A percentile compares a stretch with the other conserved stretches of the same genome.
Conservation (phyloP, 345 rosid species). For the Euphorbia peplus region DNA sequence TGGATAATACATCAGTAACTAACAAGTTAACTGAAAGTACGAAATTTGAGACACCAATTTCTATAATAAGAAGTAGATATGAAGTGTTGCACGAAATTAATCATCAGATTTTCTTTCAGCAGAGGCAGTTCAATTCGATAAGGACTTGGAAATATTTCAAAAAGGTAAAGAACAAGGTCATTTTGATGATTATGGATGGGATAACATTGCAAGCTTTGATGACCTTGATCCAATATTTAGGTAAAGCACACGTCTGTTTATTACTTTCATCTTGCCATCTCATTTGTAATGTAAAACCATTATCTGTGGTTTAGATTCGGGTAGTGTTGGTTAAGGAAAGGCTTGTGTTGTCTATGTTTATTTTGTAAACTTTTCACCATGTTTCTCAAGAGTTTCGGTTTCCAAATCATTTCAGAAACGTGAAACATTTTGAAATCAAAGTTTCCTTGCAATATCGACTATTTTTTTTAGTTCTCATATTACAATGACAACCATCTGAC, state of each 20-base stretch:
- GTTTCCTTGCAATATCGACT: no score
- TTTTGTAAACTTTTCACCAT: background rate
- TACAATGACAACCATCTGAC: constrained; percentile 49
- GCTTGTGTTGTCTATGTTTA: background rate
- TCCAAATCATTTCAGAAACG: no score
- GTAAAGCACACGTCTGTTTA: constrained; percentile 43
- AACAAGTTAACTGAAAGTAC: constrained; percentile 41
- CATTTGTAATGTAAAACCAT: no score
- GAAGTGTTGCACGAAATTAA: constrained; percentile 26
- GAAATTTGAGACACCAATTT: constrained; percentile 34
- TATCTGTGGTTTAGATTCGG: background rate
- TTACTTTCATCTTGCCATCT: background rate
- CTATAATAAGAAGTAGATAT: constrained; percentile 20
- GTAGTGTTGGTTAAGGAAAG: background rate
- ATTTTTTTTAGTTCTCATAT: constrained; percentile 3
- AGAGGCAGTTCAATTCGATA: constrained; percentile 45
- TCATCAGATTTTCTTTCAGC: constrained; percentile 37
- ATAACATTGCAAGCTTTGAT: constrained; percentile 89
- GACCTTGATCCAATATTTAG: constrained; percentile 91
- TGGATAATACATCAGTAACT: constrained; percentile 44
- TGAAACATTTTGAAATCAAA: no score
- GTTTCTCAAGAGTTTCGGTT: no score
- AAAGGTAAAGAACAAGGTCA: constrained; percentile 66
- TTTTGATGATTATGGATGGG: constrained; percentile 88
- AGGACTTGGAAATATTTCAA: constrained; percentile 54